Percentiles rank a stretch among this genome's conserved stretches.
Evolutionary conservation across 1,284 basidiomycete genomes (phyloP).

Genomic region (Cutaneotrichosporon cavernicola): DNA sequence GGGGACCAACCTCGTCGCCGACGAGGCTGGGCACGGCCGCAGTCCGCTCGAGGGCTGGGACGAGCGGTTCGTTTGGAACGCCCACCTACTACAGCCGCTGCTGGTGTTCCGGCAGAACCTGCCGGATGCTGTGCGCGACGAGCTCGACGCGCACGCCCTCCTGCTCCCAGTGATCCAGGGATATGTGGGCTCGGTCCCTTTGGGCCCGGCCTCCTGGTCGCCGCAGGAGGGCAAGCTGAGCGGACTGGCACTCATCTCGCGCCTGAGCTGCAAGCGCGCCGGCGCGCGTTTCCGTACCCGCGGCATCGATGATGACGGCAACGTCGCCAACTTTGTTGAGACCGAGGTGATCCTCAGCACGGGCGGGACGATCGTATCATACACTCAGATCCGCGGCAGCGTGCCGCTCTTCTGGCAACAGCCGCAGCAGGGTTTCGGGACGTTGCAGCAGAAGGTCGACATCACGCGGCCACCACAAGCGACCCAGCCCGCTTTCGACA

Average conservation of each 20-base stretch:
- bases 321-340: slow-evolving; percentile 97
- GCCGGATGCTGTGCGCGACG: slow-evolving; percentile 52
- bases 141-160: slow-evolving; percentile 50
- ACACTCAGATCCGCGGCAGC: slow-evolving; percentile 88
- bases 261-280: slow-evolving; percentile 90
- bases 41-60: slow-evolving; percentile 62
- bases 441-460: slow-evolving; percentile 85
- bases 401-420: slow-evolving; percentile 99
- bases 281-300: slow-evolving; percentile 97
- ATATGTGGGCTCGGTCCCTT: slow-evolving; percentile 63
- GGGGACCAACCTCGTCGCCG: slow-evolving; percentile 53
- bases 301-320: slow-evolving; percentile 96
- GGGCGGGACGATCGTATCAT: slow-evolving; percentile 79
- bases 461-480: slow-evolving; percentile 84
- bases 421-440: slow-evolving; percentile 72
- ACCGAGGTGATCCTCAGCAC: slow-evolving; percentile 88
- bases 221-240: slow-evolving; percentile 55
- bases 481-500: slow-evolving; percentile 92
- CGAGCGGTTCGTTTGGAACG: slow-evolving; percentile 64
- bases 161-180: slow-evolving; percentile 87
- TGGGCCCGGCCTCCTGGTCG: slow-evolving; percentile 75
- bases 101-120: slow-evolving; percentile 44
- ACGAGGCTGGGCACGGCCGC: slow-evolving; percentile 22
- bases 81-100: slow-evolving; percentile 45
- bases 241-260: slow-evolving; percentile 74